Evolutionary conservation across 1,284 basidiomycete genomes (phyloP).

Genomic region (Leccinum laetum): DNA sequence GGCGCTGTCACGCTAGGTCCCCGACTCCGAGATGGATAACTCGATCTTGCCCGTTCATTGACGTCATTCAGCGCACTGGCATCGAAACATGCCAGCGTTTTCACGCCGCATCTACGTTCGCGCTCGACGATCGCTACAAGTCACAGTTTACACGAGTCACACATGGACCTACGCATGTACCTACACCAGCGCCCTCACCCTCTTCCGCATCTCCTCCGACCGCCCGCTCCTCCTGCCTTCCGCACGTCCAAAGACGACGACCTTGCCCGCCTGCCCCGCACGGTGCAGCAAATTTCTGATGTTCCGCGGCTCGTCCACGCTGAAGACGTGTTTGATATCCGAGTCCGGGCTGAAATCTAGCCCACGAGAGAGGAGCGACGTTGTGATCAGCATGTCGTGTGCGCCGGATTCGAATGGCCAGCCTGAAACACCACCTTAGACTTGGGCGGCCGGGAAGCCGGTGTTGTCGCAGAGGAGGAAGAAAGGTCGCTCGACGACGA

Average conservation of each 20-base stretch:
- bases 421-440: conserved; percentile 1
- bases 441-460: conserved; percentile 14
- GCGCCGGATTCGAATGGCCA: conserved; percentile 24
- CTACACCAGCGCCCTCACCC: too few species aligned
- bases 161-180: too few species aligned
- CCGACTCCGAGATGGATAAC: too few species aligned
- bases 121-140: too few species aligned
- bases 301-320: conserved; percentile 83
- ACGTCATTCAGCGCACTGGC: too few species aligned
- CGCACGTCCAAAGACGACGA: conserved; percentile 70
- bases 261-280: conserved; percentile 70
- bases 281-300: conserved; percentile 90
- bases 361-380: conserved; percentile 88
- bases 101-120: too few species aligned
- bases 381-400: conserved; percentile 76
- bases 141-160: too few species aligned
- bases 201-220: too few species aligned
- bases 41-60: too few species aligned
- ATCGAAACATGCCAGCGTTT: too few species aligned
- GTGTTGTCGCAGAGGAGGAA: not conserved
- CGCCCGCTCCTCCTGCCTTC: conserved; percentile 50
- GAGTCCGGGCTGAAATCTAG: conserved; percentile 76
- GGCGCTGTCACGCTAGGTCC: too few species aligned
- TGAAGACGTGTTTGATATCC: conserved; percentile 73
- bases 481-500: conserved; percentile 1